Evolutionary conservation across 2,329 filamentous ascomycete genomes (phyloP), one percentile per base, ranked within the genome.

Genomic region (Colletotrichum lentis): DNA sequence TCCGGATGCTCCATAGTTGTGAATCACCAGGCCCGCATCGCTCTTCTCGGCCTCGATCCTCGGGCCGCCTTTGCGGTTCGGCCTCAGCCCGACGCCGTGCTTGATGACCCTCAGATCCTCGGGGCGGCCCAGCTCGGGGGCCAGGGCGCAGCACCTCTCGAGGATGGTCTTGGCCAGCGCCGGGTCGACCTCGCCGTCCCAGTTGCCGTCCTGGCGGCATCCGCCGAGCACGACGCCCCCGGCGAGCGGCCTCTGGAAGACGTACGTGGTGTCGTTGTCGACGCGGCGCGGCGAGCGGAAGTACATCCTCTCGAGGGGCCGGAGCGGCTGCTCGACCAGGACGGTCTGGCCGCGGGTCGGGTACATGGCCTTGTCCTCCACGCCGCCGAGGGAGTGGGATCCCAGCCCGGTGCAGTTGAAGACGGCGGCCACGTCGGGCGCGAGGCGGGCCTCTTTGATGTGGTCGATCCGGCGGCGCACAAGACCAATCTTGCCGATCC

Each of bases 361-460:
- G 62, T 89, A 85, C 71, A 98, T 85, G 5, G 84, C 86, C 67
- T 81, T 77, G 75, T 98, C 95, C 78, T 87, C 83, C 0, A 98
- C 94, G 44, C 95, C 95, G 10, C 93, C 93, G 1, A 98, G 87
- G 64, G 85, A 89, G 50, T 85, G 85, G 0, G 94, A 89, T 8
- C 90, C 85, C 8, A 98, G 82, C 0, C 94, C 95, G 0, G 94
- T 95, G 72, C 93, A 92, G 76, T 98, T 98, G 72, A 98, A 81
- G 1, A 97, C 81, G 2, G 55, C 60, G 0, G 18, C 27, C 16
- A 97, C 77, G 73, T 91, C 87, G 3, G 89, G 90, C 54, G 80
- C 77, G 12, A 58, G 61, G 73, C 80, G 71, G 0, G 93, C 93
- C 49, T 97, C 91, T 0, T 83, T 79, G 67, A 98, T 86, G 77